Conservation (phyloP, 345 rosid species). For the Anacardium occidentale region DNA sequence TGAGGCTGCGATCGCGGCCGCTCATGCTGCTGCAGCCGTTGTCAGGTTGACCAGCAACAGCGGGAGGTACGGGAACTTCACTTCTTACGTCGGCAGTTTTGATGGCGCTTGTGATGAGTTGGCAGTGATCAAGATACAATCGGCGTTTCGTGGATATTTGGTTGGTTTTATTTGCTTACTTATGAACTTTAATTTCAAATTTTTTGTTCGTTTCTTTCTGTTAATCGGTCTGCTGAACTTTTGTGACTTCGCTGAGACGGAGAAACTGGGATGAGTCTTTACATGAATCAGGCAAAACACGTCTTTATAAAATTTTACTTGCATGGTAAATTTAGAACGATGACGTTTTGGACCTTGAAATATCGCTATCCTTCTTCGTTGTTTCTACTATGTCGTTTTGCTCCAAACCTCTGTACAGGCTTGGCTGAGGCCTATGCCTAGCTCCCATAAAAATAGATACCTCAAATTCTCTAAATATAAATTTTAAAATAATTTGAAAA, state of each 20-base stretch:
- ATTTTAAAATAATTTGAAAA: too few species aligned
- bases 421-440: too few species aligned
- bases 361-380: slow-evolving; percentile 16
- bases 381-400: slow-evolving; percentile 32
- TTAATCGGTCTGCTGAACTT: background rate
- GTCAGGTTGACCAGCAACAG: slow-evolving; percentile 71
- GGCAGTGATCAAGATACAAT: slow-evolving; percentile 76
- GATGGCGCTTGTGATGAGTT: slow-evolving; percentile 30
- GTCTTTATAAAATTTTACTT: background rate
- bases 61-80: slow-evolving; percentile 46
- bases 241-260: background rate
- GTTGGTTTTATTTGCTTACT: slow-evolving; percentile 34
- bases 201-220: background rate
- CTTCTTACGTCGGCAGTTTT: slow-evolving; percentile 33
- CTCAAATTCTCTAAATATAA: too few species aligned
- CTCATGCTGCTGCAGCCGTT: slow-evolving; percentile 72
- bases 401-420: slow-evolving; percentile 3
- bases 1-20: slow-evolving; percentile 77
- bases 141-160: slow-evolving; percentile 89
- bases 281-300: slow-evolving; percentile 4
- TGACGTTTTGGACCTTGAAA: slow-evolving; percentile 15
- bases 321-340: background rate
- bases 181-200: background rate
- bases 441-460: too few species aligned
- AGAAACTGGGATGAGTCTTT: background rate